Conservation (phyloP, 2,329 filamentous ascomycete species). For the Cercospora zeina region DNA sequence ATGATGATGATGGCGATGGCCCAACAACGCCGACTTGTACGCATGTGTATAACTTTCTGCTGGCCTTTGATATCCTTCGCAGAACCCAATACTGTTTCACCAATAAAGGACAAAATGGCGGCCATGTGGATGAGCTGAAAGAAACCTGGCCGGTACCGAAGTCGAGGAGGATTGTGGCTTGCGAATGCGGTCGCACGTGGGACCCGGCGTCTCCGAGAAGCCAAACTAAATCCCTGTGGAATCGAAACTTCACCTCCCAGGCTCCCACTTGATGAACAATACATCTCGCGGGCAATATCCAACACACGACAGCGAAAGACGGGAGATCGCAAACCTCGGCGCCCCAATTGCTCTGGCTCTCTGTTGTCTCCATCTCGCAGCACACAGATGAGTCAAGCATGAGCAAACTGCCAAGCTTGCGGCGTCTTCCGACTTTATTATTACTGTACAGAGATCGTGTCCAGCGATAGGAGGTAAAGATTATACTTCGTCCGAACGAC, state of each 20-base stretch:
- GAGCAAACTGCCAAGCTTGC: background rate
- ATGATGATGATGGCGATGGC: background rate
- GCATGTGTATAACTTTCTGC: background rate
- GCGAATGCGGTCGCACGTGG: background rate
- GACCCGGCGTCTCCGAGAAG: constrained; percentile 1
- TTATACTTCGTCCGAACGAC: background rate
- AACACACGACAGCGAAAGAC: background rate
- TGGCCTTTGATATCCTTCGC: background rate
- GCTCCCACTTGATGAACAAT: background rate
- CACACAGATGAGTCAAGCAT: background rate
- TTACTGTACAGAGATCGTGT: background rate
- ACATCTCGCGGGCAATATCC: background rate
- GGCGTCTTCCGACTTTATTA: background rate
- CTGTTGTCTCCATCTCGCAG: background rate
- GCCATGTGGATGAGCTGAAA: background rate
- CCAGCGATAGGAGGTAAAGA: background rate
- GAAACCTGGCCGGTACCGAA: background rate
- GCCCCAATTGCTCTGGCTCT: background rate
- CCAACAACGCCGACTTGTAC: background rate
- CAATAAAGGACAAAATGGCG: background rate
- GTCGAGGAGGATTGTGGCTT: background rate
- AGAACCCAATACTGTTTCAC: background rate
- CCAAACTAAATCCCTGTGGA: background rate
- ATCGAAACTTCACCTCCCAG: background rate
- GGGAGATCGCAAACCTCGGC: background rate